Evolutionary conservation across 2,329 filamentous ascomycete species (phyloP).

Genomic region (Xylariaceae sp.): DNA sequence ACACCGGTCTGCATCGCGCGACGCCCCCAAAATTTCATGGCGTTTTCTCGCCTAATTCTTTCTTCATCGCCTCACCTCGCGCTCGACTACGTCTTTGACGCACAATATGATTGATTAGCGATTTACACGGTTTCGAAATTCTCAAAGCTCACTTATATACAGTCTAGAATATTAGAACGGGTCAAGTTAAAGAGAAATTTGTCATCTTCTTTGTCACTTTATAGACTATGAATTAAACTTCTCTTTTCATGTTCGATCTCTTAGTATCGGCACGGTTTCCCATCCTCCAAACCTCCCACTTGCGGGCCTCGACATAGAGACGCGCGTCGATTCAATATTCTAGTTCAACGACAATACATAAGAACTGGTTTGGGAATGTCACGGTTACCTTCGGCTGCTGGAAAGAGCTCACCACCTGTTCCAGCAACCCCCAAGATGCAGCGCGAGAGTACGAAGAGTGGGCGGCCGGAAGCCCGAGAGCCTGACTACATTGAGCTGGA

Average conservation of each 20-base stretch:
- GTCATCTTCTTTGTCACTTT: not conserved
- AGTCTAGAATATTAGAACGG: too few relatives aligned
- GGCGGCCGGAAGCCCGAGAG: constrained; percentile 19
- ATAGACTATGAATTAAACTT: not conserved
- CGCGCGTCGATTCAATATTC: too few relatives aligned
- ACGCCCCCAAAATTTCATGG: constrained; percentile 19
- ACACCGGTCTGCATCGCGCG: constrained; percentile 16
- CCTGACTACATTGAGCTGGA: constrained; percentile 39
- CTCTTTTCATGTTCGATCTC: not conserved
- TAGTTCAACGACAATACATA: not conserved
- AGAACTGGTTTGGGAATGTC: constrained; percentile 3
- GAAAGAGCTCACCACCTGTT: constrained; percentile 14
- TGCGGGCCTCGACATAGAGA: too few relatives aligned
- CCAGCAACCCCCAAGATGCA: constrained; percentile 25
- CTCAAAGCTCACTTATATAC: too few relatives aligned
- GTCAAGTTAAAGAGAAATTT: not conserved
- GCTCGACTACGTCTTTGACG: too few relatives aligned
- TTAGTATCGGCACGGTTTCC: not conserved
- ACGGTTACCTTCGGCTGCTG: not conserved
- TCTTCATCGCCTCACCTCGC: too few relatives aligned
- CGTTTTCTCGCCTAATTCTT: not conserved
- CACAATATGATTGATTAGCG: too few relatives aligned
- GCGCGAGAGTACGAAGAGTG: constrained; percentile 6
- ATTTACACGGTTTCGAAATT: too few relatives aligned
- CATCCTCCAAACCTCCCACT: too few relatives aligned